Base-by-base conservation (phyloP, 768 basidiomycete species). In the Gymnopilus dilepis region DNA sequence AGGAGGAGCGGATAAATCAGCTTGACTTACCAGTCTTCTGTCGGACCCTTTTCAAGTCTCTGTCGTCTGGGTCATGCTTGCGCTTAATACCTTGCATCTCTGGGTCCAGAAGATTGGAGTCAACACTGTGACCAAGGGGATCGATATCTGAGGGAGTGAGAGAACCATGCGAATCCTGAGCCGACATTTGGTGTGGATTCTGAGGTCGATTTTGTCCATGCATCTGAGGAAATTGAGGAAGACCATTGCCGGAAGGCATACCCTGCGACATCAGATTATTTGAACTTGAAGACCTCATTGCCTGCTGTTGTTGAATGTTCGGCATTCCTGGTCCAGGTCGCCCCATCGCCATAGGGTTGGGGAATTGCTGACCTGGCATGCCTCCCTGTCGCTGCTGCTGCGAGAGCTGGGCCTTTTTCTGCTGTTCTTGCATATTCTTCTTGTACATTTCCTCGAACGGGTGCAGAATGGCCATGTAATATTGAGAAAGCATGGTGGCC, bases 401-500 rank as follows among this genome's bases (percentile, higher is more conserved):
- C 24, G 78, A 65, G 65, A 78, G 67, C 74, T 84, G 79, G 30
- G 80, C 79, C 64, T 83, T 85, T 67, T 84, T 84, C 62, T 85
- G 87, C 56, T 86, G 78, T 34, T 87, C 87, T 59, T 81, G 81
- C 42, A 87, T 48, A 66, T 85, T 90, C 63, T 82, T 85, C 72
- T 83, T 83, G 71, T 88, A 90, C 30, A 77, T 72, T 33, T 90
- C 88, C 73, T 94, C 92, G 66, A 94, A 91, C 2, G 91, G 89
- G 38, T 78, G 76, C 22, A 93, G 76, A 59, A 94, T 78, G 15
- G 72, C 76, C 72, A 77, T 80, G 73, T 92, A 94, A 69, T 86
- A 83, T 52, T 84, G 79, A 22, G 78, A 80, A 53, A 92, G 74
- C 62, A 83, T 65, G 40, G 69, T 69, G n/a, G 85, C 82, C 11